phyloP scores from a whole-genome alignment of 345 rosid species.

The Erucastrum elatum region DNA sequence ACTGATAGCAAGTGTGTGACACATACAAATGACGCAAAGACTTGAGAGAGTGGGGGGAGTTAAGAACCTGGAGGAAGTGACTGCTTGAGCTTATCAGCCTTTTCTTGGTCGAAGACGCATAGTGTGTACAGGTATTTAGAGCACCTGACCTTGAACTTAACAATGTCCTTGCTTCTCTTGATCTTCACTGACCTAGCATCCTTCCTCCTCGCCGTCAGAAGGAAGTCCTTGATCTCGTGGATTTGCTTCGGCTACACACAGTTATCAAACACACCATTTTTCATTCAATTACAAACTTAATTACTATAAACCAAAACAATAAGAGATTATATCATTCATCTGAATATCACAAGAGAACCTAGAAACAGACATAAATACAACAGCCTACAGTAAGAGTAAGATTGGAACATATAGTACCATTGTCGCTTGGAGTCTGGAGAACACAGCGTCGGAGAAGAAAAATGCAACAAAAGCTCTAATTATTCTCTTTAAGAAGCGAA shows the following conservation, averaged over 20 bases:
- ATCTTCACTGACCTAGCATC: conserved; percentile 71
- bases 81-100: conserved; percentile 70
- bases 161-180: conserved; percentile 63
- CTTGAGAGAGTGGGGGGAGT: no score
- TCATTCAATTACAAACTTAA: not conserved
- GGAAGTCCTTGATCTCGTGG: conserved; percentile 68
- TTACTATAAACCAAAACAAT: not conserved
- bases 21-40: no score
- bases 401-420: conserved; percentile 23
- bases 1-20: no score
- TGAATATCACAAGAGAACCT: not conserved
- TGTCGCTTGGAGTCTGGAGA: conserved; percentile 9
- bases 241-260: conserved; percentile 60
- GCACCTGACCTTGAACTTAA: conserved; percentile 70
- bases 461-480: not conserved
- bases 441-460: not conserved
- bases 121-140: conserved; percentile 66
- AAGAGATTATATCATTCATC: not conserved
- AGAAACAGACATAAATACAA: not conserved
- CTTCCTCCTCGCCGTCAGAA: conserved; percentile 68
- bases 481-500: conserved; percentile 14
- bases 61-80: conserved; percentile 64
- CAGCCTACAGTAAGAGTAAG: not conserved
- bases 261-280: not conserved
- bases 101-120: conserved; percentile 61